Evolutionary conservation across 306 rosid genomes (phyloP).

Genomic region (Leucaena leucocephala): DNA sequence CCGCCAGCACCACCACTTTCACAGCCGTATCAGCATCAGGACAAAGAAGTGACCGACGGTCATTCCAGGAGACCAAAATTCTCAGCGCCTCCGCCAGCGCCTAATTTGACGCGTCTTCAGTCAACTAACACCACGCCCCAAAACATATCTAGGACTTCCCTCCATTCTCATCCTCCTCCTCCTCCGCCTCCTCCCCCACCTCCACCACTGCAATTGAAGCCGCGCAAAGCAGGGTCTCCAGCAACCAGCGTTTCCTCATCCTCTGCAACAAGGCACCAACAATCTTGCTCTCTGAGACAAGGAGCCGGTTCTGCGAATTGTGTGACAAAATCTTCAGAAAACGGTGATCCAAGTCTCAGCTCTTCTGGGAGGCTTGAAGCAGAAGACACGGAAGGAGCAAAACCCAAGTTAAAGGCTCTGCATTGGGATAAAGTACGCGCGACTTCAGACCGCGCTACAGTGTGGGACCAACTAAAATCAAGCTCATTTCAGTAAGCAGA

Average conservation of each 20-base stretch:
- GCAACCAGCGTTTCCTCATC: conserved; percentile 33
- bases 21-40: conserved; percentile 22
- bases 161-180: conserved; percentile 5
- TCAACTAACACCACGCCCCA: conserved; percentile 42
- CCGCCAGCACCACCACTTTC: conserved; percentile 34
- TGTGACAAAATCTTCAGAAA: conserved; percentile 35
- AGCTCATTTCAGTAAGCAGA: conserved; percentile 85
- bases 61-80: conserved; percentile 59
- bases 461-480: conserved; percentile 97
- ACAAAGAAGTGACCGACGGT: conserved; percentile 23
- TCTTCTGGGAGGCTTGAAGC: conserved; percentile 61
- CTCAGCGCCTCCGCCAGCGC: conserved; percentile 75
- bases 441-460: conserved; percentile 90
- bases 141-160: conserved; percentile 34
- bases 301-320: conserved; percentile 41
- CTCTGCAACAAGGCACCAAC: conserved; percentile 40
- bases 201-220: conserved; percentile 37
- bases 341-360: conserved; percentile 33
- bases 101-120: conserved; percentile 64
- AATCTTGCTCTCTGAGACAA: conserved; percentile 40
- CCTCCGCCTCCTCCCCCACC: conserved; percentile 44
- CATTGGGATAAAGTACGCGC: conserved; percentile 99
- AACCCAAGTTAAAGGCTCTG: conserved; percentile 84
- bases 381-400: conserved; percentile 70
- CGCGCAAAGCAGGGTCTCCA: conserved; percentile 35